Base-by-base conservation (phyloP, 2,329 filamentous ascomycete species). In the Botrytis galanthina region DNA sequence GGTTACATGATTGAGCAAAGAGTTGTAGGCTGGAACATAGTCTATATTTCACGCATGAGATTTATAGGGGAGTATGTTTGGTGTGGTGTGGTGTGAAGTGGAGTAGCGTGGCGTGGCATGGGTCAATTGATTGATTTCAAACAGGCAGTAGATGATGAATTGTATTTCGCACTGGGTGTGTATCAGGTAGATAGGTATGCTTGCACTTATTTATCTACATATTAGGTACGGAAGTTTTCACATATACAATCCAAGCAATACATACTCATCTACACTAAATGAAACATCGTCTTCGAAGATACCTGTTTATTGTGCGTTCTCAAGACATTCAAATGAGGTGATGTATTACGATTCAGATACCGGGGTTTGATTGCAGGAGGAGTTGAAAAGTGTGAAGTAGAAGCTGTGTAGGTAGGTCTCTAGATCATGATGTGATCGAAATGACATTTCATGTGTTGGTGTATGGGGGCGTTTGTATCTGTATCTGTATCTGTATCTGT, bases 191-290 rank as follows among this genome's bases (percentile, higher is more conserved):
- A 39, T 63, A 42, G 37, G 46, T 54, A 67, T 54, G 12, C 48
- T n/a, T 51, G 37, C 26, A 46, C 37, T 42, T 42, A 32, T 18
- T 46, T 10, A 63, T 35, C 64, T 37, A 54, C 32, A n/a, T 29
- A 29, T 26, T 12, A 8, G 16, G 46, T 61, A n/a, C 32, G n/a
- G 10, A 39, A 22, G 7, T 7, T 48, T 29, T 48, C n/a, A 54
- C 46, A 18, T n/a, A 54, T 26, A 51, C 32, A 37, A 67, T n/a
- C 37, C 61, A 39, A 37, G 9, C 61, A 42, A 54, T 51, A 44
- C 61, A 51, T 67, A n/a, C 63, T 67, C 63, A n/a, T 51, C 44
- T 48, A 51, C 29, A n/a, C 64, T 18, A 51, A 39, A 51, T 18
- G 35, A 39, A 62, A 39, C 16, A 1, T 10, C 3, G 14, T 37